A percentile compares a stretch with the other conserved stretches of the same genome.
These are phyloP conservation scores for Suhomyces sp. DNA, from an alignment of 805 yeast species.

Conservation along the genomic window DNA sequence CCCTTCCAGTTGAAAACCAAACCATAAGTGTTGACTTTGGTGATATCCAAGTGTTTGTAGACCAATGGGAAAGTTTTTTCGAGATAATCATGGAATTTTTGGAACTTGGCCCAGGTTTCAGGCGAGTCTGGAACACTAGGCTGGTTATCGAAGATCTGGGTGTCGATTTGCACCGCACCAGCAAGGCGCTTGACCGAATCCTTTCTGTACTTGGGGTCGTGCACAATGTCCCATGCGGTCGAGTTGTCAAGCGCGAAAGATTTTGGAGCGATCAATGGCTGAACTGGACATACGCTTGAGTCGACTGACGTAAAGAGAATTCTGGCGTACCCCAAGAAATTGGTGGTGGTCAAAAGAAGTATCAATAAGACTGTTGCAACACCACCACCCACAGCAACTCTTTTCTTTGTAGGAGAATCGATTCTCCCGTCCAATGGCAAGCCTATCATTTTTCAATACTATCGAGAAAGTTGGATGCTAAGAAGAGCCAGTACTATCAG, in stretches of 20 bases:
- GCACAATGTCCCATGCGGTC: slow-evolving; percentile 26
- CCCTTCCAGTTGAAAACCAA: slow-evolving; percentile 66
- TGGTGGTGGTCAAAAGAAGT: slow-evolving; percentile 18
- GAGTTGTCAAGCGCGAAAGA: slow-evolving; percentile 32
- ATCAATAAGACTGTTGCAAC: slow-evolving; percentile 7
- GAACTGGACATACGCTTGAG: slow-evolving; percentile 23
- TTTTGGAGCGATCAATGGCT: slow-evolving; percentile 20
- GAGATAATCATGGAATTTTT: slow-evolving; percentile 51
- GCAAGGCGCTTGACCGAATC: slow-evolving; percentile 44
- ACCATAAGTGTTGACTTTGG: slow-evolving; percentile 59
- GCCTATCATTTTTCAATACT: slow-evolving; percentile 6
- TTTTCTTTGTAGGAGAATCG: not conserved
- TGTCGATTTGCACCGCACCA: slow-evolving; percentile 63
- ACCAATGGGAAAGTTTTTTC: slow-evolving; percentile 53
- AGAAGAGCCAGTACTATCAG: too few species aligned
- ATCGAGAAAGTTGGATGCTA: too few species aligned
- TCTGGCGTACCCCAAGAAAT: slow-evolving; percentile 16
- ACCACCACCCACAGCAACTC: not conserved
- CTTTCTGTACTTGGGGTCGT: slow-evolving; percentile 23
- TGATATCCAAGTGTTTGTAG: slow-evolving; percentile 47
- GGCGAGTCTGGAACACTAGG: slow-evolving; percentile 52
- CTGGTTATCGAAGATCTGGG: slow-evolving; percentile 56
- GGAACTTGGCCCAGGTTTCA: slow-evolving; percentile 42
- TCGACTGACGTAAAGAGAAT: slow-evolving; percentile 16
- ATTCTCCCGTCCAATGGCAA: slow-evolving; percentile 7